Base-by-base conservation (phyloP, 371 early-diverging fungal species). In the Smittium culicis region DNA sequence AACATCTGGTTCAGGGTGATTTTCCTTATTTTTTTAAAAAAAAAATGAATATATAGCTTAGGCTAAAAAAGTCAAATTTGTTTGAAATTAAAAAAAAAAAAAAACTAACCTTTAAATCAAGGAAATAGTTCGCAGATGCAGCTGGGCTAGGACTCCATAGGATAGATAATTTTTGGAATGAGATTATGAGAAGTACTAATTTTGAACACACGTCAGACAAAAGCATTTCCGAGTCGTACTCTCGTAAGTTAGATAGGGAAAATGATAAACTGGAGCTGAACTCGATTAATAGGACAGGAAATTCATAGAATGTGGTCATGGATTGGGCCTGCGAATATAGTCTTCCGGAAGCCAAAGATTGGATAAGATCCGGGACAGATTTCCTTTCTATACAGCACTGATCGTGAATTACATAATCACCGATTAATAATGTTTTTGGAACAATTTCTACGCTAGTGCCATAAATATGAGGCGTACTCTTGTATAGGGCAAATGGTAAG, bases 301-400 rank as follows among this genome's bases (percentile, higher is more conserved):
- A 79, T 30, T 77, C 74, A 75, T 98, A 98, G 72, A 91, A 83
- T 11, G 79, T 73, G 35, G 79, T 80, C 95, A 99, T 93, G n/a
- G 87, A 86, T 68, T 90, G 91, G 60, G 85, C 87, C 76, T 99
- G 99, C 24, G 83, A 85, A 78, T 92, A 89, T 82, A 99, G 76
- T 64, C 98, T 82, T 2, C 99, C 99, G 31, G 87, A 84, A 34
- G 81, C 82, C 67, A 98, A 80, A 0, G 93, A 92, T 24, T 82
- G 78, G 34, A 92, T 86, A 61, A 98, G 78, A 81, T 99, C 99
- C 0, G 89, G 76, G 45, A 96, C 80, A 34, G 88, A 88, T 77
- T 99, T 99, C 65, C 99, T 81, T 75, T 99, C 99, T 0, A 99
- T 89, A 64, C 91, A 93, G 57, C 93, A 85, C 2, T 81, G 79